phyloP scores from a whole-genome alignment of 2,329 filamentous ascomycete genomes.

The Fusarium domesticum region DNA sequence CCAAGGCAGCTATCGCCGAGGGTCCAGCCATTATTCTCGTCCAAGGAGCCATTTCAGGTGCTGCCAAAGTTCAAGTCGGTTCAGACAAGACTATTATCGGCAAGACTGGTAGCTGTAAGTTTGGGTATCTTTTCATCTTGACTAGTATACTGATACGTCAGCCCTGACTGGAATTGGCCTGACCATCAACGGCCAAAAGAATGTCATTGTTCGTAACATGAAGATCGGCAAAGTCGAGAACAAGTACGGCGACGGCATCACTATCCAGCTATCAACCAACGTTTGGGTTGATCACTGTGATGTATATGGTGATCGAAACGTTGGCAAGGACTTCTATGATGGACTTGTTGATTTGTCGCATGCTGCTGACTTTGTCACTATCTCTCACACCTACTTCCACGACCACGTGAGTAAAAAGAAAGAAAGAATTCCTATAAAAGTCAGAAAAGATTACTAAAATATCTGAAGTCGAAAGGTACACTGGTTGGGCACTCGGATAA shows the following conservation, averaged over 20 bases:
- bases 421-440: not conserved
- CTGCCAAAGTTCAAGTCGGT: constrained; percentile 23
- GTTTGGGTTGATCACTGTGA: constrained; percentile 49
- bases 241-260: constrained; percentile 49
- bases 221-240: constrained; percentile 48
- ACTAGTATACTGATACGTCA: constrained; percentile 2
- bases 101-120: constrained; percentile 21
- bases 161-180: constrained; percentile 21
- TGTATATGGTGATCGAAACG: constrained; percentile 36
- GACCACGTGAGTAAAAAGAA: constrained; percentile 33
- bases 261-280: constrained; percentile 45
- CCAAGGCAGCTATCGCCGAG: constrained; percentile 12
- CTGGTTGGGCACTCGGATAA: constrained; percentile 60
- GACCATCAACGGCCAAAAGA: constrained; percentile 29
- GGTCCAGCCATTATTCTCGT: constrained; percentile 18
- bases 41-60: constrained; percentile 21
- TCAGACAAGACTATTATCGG: constrained; percentile 26
- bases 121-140: no score
- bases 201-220: constrained; percentile 58
- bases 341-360: constrained; percentile 45
- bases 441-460: accelerated
- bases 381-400: constrained; percentile 43
- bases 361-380: constrained; percentile 42
- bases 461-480: constrained; percentile 47
- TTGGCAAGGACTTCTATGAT: constrained; percentile 44